Evolutionary conservation across 176 grass and related monocot species (phyloP), one percentile per base, ranked within the genome.

Genomic region (Triticum timopheevii): DNA sequence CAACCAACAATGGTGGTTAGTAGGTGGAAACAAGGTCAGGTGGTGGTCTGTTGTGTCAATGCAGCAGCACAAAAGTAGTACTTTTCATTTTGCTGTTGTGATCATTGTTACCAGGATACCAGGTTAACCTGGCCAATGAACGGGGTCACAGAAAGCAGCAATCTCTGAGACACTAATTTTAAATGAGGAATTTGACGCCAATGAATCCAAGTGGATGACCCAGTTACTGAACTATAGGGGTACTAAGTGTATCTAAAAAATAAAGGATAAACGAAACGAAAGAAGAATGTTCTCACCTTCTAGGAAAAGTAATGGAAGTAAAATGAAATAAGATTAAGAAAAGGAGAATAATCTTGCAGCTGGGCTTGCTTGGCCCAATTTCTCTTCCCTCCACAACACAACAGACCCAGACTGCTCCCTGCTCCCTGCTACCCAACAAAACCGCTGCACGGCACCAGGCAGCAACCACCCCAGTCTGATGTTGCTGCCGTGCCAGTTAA

Each of bases 291-390:
- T 42, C 69, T 72, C 36, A 4, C 68, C 68, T 72, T 13, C 10
- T 40, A 22, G 69, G 69, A 72, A 42, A 39, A 70, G 10, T 72
- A 23, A 40, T 42, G 69, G 35, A 23, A 40, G 20, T 72, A 40
- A 72, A 66, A 68, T 68, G 30, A 68, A 72, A 72, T 42, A 72
- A 72, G 20, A 68, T 40, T n/a, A 72, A 71, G 36, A 72, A 66
- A 66, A 66, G 12, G 64, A 66, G 64, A 66, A 66, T 66, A 66
- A 66, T 66, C 64, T 66, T 25, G 64, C 27, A 31, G 64, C 64
- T 28, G 24, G 27, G 64, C 2, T 31, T 66, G 64, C 27, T 66
- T 66, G 64, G 64, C 25, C 13, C 12, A 66, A 66, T 31, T 66
- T 30, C 64, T 31, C 64, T 31, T 66, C 13, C 64, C 62, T 65